phyloP scores from a whole-genome alignment of 371 early-diverging fungal species.

The Sanchytrium tribonematis region DNA sequence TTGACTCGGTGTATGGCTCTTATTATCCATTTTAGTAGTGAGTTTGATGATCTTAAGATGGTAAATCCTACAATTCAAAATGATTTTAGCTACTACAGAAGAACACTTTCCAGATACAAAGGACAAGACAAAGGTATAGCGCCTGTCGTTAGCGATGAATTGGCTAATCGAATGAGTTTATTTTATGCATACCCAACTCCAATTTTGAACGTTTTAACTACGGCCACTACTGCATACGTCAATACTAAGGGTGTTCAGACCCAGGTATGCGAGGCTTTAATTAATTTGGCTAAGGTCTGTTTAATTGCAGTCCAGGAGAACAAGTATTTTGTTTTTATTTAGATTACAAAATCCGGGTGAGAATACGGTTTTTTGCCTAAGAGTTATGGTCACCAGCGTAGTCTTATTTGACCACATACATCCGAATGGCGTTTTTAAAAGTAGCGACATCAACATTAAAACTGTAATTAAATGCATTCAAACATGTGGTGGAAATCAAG shows the following conservation, averaged over 20 bases:
- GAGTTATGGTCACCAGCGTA: slow-evolving; percentile 58
- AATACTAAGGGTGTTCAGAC: background rate
- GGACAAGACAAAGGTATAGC: slow-evolving; percentile 23
- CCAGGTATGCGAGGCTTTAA: background rate
- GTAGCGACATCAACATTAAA: slow-evolving; percentile 41
- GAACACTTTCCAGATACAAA: slow-evolving; percentile 23
- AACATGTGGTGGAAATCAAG: slow-evolving; percentile 18
- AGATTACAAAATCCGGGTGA: no score
- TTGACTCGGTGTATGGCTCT: slow-evolving; percentile 44
- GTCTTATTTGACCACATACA: slow-evolving; percentile 66
- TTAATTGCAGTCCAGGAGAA: background rate
- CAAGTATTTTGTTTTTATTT: slow-evolving; percentile 4
- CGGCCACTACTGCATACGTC: slow-evolving; percentile 5
- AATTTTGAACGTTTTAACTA: slow-evolving; percentile 54
- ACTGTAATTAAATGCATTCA: slow-evolving; percentile 42
- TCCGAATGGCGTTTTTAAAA: slow-evolving; percentile 44
- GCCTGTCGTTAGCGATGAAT: slow-evolving; percentile 34
- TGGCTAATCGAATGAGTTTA: slow-evolving; percentile 67
- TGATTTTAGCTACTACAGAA: slow-evolving; percentile 80
- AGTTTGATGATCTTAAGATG: slow-evolving; percentile 67
- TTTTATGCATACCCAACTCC: slow-evolving; percentile 82
- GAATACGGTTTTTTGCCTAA: slow-evolving; percentile 33
- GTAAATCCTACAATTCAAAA: slow-evolving; percentile 68
- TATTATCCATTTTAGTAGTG: slow-evolving; percentile 50
- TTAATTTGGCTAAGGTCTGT: slow-evolving; percentile 20